Conservation (phyloP, 805 yeast species). For the Vanderwaltozyma verrucispora region DNA sequence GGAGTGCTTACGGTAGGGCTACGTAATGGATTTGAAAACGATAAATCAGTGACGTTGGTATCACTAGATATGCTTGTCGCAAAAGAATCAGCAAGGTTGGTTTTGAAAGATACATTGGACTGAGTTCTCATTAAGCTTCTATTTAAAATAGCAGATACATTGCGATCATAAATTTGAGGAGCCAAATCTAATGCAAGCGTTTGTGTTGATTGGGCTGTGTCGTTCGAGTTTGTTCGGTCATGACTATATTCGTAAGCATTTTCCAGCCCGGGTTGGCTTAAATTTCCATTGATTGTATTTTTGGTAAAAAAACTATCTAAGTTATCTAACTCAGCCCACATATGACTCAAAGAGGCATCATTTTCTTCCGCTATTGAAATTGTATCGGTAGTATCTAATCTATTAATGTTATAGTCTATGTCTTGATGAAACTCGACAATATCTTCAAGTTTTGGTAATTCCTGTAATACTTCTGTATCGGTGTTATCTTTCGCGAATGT, state of each 20-base stretch:
- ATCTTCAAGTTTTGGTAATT: slow-evolving; percentile 13
- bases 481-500: slow-evolving; percentile 46
- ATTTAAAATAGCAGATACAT: slow-evolving; percentile 65
- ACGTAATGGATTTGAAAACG: not conserved
- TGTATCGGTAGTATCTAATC: slow-evolving; percentile 22
- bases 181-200: slow-evolving; percentile 54
- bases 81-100: slow-evolving; percentile 61
- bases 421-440: slow-evolving; percentile 27
- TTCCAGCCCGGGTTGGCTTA: slow-evolving; percentile 13
- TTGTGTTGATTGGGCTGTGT: slow-evolving; percentile 44
- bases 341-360: slow-evolving; percentile 71
- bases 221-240: slow-evolving; percentile 41
- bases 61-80: slow-evolving; percentile 18
- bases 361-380: slow-evolving; percentile 40
- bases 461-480: slow-evolving; percentile 12
- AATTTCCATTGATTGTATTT: slow-evolving; percentile 23
- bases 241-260: slow-evolving; percentile 14
- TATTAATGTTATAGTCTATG: slow-evolving; percentile 21
- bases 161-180: slow-evolving; percentile 70
- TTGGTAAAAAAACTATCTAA: slow-evolving; percentile 81
- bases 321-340: slow-evolving; percentile 89
- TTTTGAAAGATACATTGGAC: slow-evolving; percentile 69
- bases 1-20: not conserved
- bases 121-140: slow-evolving; percentile 63
- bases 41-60: not conserved